Evolutionary conservation across 2,329 filamentous ascomycete species (phyloP), one percentile per base, ranked within the genome.

Genomic region (Verticillium dahliae): DNA sequence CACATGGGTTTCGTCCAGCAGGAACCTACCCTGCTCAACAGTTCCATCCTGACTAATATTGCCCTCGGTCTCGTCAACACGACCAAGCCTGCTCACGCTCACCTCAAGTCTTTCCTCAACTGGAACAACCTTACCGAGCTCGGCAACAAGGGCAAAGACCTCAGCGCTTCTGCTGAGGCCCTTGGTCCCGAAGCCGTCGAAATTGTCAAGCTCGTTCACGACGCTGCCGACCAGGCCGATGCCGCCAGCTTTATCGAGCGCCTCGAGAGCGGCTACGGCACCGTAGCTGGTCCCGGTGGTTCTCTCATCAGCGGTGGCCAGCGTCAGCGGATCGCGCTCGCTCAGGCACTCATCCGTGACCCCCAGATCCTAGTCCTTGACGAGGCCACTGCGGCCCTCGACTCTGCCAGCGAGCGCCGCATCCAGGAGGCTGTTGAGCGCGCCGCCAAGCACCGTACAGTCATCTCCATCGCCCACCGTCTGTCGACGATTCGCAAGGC

Each of bases 401-500:
- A 84, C 66, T 80, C 80, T 3, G 72, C 74, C 4, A 80, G 76
- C 45, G 82, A 84, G 67, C 73, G 73, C 56, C 71, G 74, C 1
- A 81, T 84, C 39, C 78, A 81, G 67, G 65, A 61, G 2, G 74
- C 74, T 2, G 69, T 81, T 22, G 71, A 75, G 65, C 55, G 69
- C 65, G 67, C 76, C 63, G 63, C 71, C 2, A 75, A 79, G 60
- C 80, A 81, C 59, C 78, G 87, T 31, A 90, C 88, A 0, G 86
- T 88, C 0, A 84, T 90, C 60, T 80, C 86, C 15, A 87, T 90
- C 64, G 87, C 88, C 0, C 85, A 88, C 70, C 76, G 85, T 2
- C 73, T 88, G 1, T 85, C 82, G 0, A 87, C 85, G 0, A 85
- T 87, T 64, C 82, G 81, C 67, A 80, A 85, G 60, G 87, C 88